Conservation (phyloP, 2,329 filamentous ascomycete genomes). For the Colletotrichum brevisporum region DNA sequence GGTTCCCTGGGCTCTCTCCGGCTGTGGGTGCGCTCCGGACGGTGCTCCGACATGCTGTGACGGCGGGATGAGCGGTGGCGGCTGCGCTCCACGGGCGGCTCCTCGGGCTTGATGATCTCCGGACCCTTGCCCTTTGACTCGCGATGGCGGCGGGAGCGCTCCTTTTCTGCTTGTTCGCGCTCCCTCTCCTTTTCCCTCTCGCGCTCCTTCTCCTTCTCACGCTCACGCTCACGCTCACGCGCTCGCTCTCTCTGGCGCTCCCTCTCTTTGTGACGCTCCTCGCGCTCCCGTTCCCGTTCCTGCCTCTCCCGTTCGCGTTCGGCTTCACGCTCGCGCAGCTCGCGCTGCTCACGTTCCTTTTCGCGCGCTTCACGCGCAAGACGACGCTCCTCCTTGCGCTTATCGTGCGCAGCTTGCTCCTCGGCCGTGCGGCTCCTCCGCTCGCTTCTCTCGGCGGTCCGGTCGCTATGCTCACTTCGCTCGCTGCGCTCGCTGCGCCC, state of each 20-base stretch:
- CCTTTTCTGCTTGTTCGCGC: constrained; percentile 10
- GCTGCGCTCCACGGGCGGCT: constrained; percentile 41
- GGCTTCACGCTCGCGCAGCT: constrained; percentile 36
- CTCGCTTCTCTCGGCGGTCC: constrained; percentile 28
- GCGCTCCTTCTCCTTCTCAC: constrained; percentile 39
- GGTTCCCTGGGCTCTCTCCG: constrained; percentile 48
- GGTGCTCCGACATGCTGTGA: constrained; percentile 55
- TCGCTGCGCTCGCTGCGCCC: constrained; percentile 49
- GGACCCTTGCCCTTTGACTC: constrained; percentile 52
- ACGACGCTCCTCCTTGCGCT: constrained; percentile 62
- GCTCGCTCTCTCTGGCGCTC: constrained; percentile 46
- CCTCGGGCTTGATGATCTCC: constrained; percentile 39
- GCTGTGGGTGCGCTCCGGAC: constrained; percentile 42
- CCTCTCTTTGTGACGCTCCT: constrained; percentile 38
- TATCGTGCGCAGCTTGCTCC: constrained; percentile 66
- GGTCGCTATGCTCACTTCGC: constrained; percentile 25
- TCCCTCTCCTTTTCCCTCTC: constrained; percentile 18
- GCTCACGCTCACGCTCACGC: constrained; percentile 49
- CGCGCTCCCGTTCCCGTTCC: constrained; percentile 20
- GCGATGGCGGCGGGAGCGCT: constrained; percentile 38
- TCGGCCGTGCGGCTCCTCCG: constrained; percentile 55
- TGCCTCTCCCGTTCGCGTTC: constrained; percentile 27
- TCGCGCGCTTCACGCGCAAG: constrained; percentile 31
- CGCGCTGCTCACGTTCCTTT: constrained; percentile 39
- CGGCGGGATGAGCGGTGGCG: constrained; percentile 58